Base-by-base conservation (phyloP, 192 early-diverging fungal genomes). In the Backusella parvicylindrica region DNA sequence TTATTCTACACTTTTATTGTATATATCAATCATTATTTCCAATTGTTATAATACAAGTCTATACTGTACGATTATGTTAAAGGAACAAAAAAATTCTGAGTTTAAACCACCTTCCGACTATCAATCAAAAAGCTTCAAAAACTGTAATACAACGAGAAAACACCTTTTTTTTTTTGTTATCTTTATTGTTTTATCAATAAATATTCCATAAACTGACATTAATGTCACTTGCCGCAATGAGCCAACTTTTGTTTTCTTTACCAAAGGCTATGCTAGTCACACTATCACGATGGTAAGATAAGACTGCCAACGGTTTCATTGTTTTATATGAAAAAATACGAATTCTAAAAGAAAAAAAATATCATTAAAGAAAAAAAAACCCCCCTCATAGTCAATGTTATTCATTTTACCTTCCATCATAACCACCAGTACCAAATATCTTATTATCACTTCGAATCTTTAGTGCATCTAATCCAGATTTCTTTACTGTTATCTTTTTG, bases 171-270 rank as follows among this genome's bases (percentile, higher is more conserved):
- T 49, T 49, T n/a, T 53, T 23, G 6, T 53, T 28, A 3, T 28
- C 12, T 26, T 56, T 56, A 12, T 60, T 28, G 53, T 28, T 60
- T 50, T 26, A 72, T 73, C 71, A 81, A 68, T 77, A 81, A 32
- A 81, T 71, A 16, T 40, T 21, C 81, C 81, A 83, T 56, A 83
- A 68, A 60, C 77, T 79, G 78, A 83, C 79, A 32, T 78, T 70
- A n/a, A 67, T 49, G 38, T 83, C 81, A 28, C 70, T 71, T n/a
- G 75, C 65, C 28, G 37, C 70, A 30, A 83, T 35, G 28, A 77
- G 64, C 47, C 75, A 78, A 68, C 53, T 60, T 60, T 79, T 65
- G 9, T 36, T 32, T 15, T 64, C 36, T 37, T 30, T 23, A 35
- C 60, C 68, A 60, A 79, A 77, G 23, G 37, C 73, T 2, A 79